Evolutionary conservation across 2,329 filamentous ascomycete species (phyloP).

Genomic region (Fusarium agapanthi): DNA sequence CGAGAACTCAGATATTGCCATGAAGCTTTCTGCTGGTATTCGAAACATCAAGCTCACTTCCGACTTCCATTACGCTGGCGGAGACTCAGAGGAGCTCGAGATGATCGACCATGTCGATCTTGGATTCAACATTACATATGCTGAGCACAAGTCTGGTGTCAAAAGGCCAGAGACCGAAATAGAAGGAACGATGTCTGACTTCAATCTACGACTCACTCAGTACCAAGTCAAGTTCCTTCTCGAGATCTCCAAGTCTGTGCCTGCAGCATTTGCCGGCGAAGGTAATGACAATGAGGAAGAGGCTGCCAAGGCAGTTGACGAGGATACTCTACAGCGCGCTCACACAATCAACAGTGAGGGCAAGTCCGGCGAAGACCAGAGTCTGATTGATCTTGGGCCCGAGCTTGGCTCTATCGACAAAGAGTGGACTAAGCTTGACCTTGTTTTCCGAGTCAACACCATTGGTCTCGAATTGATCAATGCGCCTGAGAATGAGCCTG

Average conservation of each 20-base stretch:
- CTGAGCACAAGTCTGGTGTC: slow-evolving; percentile 80
- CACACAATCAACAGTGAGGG: slow-evolving; percentile 51
- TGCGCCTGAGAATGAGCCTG: slow-evolving; percentile 76
- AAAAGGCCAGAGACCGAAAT: slow-evolving; percentile 92
- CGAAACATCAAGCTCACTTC: slow-evolving; percentile 92
- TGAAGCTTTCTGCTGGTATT: slow-evolving; percentile 90
- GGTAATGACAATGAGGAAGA: slow-evolving; percentile 79
- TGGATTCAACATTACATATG: slow-evolving; percentile 89
- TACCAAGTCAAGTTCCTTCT: slow-evolving; percentile 90
- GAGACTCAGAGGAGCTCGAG: slow-evolving; percentile 83
- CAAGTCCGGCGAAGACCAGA: slow-evolving; percentile 48
- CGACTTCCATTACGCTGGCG: slow-evolving; percentile 80
- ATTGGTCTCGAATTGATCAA: slow-evolving; percentile 89
- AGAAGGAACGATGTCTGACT: slow-evolving; percentile 89
- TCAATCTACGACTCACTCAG: slow-evolving; percentile 89
- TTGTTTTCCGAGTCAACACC: slow-evolving; percentile 88
- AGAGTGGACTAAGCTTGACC: slow-evolving; percentile 91
- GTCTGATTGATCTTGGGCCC: slow-evolving; percentile 67
- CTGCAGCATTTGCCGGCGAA: slow-evolving; percentile 77
- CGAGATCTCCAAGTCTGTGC: slow-evolving; percentile 87
- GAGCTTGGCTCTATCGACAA: slow-evolving; percentile 75
- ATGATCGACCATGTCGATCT: slow-evolving; percentile 98
- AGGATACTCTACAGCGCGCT: slow-evolving; percentile 59
- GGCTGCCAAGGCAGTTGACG: slow-evolving; percentile 76
- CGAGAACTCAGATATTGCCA: slow-evolving; percentile 76